phyloP scores from a whole-genome alignment of 2,329 filamentous ascomycete species.

The Aspergillus texensis region DNA sequence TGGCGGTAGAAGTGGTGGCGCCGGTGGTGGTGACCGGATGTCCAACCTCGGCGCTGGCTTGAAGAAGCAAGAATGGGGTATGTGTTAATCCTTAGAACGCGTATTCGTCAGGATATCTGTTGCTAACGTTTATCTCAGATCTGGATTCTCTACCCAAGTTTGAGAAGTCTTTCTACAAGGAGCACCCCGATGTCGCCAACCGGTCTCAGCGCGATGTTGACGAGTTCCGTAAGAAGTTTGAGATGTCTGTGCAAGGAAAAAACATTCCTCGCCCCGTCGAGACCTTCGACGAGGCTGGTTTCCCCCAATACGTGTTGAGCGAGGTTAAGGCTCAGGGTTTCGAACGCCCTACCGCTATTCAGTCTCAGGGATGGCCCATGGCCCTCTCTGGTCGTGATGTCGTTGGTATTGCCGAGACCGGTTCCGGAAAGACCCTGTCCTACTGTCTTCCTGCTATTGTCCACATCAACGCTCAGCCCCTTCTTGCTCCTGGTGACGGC shows the following conservation, averaged over 20 bases:
- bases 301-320: constrained; percentile 95
- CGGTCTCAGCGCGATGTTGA: constrained; percentile 81
- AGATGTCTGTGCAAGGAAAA: constrained; percentile 78
- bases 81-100: constrained; percentile 39
- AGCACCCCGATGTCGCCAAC: constrained; percentile 74
- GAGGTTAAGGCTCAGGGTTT: constrained; percentile 99
- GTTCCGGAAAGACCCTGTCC: constrained; percentile 97
- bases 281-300: constrained; percentile 96
- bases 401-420: constrained; percentile 98
- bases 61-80: constrained; percentile 88
- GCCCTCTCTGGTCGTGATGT: constrained; percentile 96
- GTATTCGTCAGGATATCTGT: constrained; percentile 7
- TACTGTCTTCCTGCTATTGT: constrained; percentile 98
- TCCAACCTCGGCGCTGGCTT: constrained; percentile 83
- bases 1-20: constrained; percentile 47
- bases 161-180: constrained; percentile 99
- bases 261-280: constrained; percentile 92
- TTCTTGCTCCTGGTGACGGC: constrained; percentile 90
- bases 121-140: constrained; percentile 59
- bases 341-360: constrained; percentile 88
- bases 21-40: constrained; percentile 89
- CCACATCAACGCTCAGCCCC: constrained; percentile 98
- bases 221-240: constrained; percentile 80
- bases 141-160: constrained; percentile 83
- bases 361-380: constrained; percentile 99